Evolutionary conservation across 2,329 filamentous ascomycete species (phyloP), one percentile per base, ranked within the genome.

Genomic region (Penicillium sp.): DNA sequence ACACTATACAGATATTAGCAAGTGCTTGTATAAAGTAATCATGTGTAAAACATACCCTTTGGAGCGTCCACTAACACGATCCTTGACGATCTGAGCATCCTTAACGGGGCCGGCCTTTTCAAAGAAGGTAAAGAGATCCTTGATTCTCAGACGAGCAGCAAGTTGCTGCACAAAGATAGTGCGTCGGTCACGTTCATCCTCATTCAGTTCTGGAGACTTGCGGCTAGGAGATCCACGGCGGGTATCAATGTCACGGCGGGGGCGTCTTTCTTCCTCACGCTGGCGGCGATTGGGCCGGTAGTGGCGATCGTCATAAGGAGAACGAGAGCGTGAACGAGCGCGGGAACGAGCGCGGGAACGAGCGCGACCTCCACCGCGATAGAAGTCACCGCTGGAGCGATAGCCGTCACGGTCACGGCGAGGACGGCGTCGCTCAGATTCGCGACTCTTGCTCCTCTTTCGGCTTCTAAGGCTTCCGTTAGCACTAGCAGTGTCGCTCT

Each of bases 141-240:
- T 92, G 54, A 90, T 96, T 66, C 93, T 88, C 63, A 97, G 83
- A 70, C 94, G 90, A 65, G 92, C 92, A 65, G 94, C 94, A 71
- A 99, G 88, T 78, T 99, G 94, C 80, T 99, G 94, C 53, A 99
- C 94, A 73, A 99, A 99, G 57, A 99, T 91, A 56, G 95, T 99
- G 69, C 94, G 89, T 67, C 91, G 89, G 78, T 99, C 94, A 71
- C 93, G 89, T 78, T 99, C 94, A 77, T 97, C 94, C 74, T 97
- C 92, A 68, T 89, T 96, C 58, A 89, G 85, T 70, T 89, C 86
- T 29, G 91, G 76, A 29, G 80, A 81, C 63, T 79, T 81, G 65
- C 74, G 67, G 63, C 73, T 72, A 62, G 72, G 67, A 67, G 78
- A 74, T 65, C 78, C 71, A 74, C 76, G 74, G 60, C 74, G 74